Conservation (phyloP, 106 monocot species). For the Ottelia alismoides region DNA sequence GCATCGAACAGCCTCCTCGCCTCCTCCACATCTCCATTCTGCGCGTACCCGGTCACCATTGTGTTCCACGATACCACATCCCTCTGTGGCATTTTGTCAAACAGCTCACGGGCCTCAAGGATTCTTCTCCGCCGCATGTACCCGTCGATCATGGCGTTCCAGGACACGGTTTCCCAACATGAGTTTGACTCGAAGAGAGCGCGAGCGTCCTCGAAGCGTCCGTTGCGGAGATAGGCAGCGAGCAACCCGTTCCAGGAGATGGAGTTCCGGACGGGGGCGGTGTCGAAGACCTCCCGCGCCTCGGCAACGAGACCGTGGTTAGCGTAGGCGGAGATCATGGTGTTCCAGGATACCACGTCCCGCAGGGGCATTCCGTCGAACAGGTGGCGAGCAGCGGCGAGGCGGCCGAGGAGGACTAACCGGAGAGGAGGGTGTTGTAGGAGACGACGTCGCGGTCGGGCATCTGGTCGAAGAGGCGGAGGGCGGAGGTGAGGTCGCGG, state of each 20-base stretch:
- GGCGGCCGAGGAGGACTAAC: too few species aligned
- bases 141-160: constrained; percentile 55
- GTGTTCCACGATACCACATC: constrained; percentile 63
- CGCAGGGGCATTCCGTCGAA: too few species aligned
- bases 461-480: constrained; percentile 43
- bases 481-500: constrained; percentile 24
- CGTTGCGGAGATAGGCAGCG: constrained; percentile 46
- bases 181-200: constrained; percentile 25
- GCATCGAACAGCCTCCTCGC: constrained; percentile 33
- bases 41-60: constrained; percentile 54
- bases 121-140: constrained; percentile 26
- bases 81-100: constrained; percentile 31
- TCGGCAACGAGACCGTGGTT: constrained; percentile 27
- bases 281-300: constrained; percentile 36
- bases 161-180: constrained; percentile 40
- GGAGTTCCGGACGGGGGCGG: constrained; percentile 24
- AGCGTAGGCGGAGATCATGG: constrained; percentile 63
- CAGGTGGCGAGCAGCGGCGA: too few species aligned
- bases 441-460: constrained; percentile 35
- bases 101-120: constrained; percentile 30
- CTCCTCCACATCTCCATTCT: constrained; percentile 24
- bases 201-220: constrained; percentile 31
- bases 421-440: too few species aligned
- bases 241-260: constrained; percentile 52
- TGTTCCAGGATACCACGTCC: too few species aligned